Conservation (phyloP, 2,329 filamentous ascomycete genomes). For the Teratosphaeria epicoccoides region DNA sequence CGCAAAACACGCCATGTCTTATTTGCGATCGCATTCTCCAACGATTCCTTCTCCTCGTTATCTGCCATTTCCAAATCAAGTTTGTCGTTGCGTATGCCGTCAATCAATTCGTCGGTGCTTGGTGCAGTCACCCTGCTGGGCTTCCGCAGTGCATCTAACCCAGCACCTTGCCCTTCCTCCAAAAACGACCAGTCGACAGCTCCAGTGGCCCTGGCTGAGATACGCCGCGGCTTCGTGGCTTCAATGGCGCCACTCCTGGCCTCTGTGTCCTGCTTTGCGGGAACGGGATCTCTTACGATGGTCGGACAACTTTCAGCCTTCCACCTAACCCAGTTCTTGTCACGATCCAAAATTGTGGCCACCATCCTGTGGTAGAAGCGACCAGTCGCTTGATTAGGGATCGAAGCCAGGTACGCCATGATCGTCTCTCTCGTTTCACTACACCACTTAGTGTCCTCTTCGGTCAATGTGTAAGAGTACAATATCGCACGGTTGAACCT, state of each 20-base stretch:
- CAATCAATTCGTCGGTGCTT: conserved; percentile 57
- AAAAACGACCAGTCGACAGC: conserved; percentile 72
- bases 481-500: conserved; percentile 72
- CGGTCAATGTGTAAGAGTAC: conserved; percentile 63
- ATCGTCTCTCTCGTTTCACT: conserved; percentile 66
- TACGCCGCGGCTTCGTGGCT: conserved; percentile 58
- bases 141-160: conserved; percentile 60
- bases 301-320: conserved; percentile 88
- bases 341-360: conserved; percentile 84
- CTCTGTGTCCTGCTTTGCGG: conserved; percentile 56
- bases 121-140: conserved; percentile 55
- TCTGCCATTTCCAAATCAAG: conserved; percentile 78
- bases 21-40: conserved; percentile 65
- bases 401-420: conserved; percentile 63
- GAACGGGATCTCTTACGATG: conserved; percentile 67
- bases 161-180: conserved; percentile 51
- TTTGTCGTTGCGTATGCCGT: conserved; percentile 65
- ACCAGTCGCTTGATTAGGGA: conserved; percentile 48
- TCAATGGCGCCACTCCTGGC: conserved; percentile 57
- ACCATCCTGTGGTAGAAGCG: conserved; percentile 95
- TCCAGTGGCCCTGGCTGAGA: conserved; percentile 58
- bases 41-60: conserved; percentile 47
- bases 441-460: conserved; percentile 84
- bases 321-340: conserved; percentile 99
- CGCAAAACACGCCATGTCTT: conserved; percentile 85